Conservation (phyloP, 805 yeast genomes). For the Candida maltosa region DNA sequence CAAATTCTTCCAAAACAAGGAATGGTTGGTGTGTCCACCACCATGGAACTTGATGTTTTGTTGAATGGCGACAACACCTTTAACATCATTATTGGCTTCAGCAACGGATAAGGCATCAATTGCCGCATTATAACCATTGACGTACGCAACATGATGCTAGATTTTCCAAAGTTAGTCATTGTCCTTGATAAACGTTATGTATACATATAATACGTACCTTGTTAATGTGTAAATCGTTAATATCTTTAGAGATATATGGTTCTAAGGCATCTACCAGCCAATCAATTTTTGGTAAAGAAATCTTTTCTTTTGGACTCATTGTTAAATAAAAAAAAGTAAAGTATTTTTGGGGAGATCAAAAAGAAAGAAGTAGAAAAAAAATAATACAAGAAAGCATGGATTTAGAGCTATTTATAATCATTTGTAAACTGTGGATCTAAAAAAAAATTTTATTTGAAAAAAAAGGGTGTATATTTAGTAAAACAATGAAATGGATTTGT, state of each 20-base stretch:
- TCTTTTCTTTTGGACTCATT: slow-evolving; percentile 25
- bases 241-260: slow-evolving; percentile 44
- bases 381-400: too few species aligned
- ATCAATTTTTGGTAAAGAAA: slow-evolving; percentile 41
- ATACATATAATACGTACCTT: too few species aligned
- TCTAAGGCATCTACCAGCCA: slow-evolving; percentile 47
- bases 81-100: slow-evolving; percentile 36
- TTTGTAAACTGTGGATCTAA: too few species aligned
- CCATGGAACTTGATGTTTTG: slow-evolving; percentile 48
- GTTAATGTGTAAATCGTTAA: slow-evolving; percentile 46
- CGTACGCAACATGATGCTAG: slow-evolving; percentile 52
- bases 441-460: too few species aligned
- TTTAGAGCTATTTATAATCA: too few species aligned
- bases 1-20: slow-evolving; percentile 48
- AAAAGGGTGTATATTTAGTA: too few species aligned
- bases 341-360: too few species aligned
- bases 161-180: too few species aligned
- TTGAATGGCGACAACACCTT: slow-evolving; percentile 40
- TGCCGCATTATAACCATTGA: slow-evolving; percentile 44
- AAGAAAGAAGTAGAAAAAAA: too few species aligned
- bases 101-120: slow-evolving; percentile 36
- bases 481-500: too few species aligned
- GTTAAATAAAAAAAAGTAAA: too few species aligned
- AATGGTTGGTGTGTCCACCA: slow-evolving; percentile 50
- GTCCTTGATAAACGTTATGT: too few species aligned